Conservation (phyloP, 169 alveolate genomes). For the Plasmodium blacklocki region DNA sequence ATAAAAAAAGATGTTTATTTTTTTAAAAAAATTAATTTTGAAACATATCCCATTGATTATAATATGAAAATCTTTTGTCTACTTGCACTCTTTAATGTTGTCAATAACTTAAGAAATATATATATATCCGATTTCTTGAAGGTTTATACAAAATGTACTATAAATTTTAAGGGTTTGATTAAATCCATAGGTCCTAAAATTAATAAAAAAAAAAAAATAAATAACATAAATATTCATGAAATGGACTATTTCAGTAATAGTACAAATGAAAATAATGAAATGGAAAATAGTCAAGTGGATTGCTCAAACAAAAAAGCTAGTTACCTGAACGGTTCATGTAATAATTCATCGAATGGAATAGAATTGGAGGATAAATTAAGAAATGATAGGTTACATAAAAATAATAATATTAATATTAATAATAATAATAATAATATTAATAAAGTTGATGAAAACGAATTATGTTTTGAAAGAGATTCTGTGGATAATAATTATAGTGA, state of each 20-base stretch:
- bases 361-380: background rate
- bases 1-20: conserved; percentile 12
- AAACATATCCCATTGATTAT: conserved; percentile 30
- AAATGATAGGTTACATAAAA: background rate
- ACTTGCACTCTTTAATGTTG: conserved; percentile 44
- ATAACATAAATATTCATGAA: background rate
- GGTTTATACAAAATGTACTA: conserved; percentile 23
- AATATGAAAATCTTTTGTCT: conserved; percentile 65
- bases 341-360: background rate
- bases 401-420: background rate
- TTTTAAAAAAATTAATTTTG: conserved; percentile 36
- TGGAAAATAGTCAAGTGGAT: too few relatives aligned
- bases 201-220: background rate
- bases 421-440: background rate
- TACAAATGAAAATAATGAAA: background rate
- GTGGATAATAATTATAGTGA: background rate
- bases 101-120: conserved; percentile 33
- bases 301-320: too few relatives aligned
- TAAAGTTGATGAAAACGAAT: background rate
- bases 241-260: background rate
- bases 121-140: conserved; percentile 30
- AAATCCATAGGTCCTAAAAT: conserved; percentile 16
- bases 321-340: background rate
- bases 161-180: conserved; percentile 32
- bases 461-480: background rate